Conservation (phyloP, 2,329 filamentous ascomycete species). For the Orbilia ellipsospora region DNA sequence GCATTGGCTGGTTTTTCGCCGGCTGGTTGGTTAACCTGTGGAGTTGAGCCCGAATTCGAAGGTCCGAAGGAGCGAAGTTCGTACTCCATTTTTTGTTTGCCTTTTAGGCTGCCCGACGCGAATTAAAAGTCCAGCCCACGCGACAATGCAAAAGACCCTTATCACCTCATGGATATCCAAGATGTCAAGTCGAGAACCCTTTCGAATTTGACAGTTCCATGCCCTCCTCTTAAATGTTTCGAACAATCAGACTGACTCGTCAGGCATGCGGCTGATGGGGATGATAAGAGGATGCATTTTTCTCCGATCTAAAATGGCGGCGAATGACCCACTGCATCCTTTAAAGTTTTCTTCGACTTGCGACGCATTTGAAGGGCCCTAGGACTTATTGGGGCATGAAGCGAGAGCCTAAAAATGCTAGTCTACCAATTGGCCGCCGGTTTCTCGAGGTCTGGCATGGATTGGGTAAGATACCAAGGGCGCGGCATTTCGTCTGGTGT, state of each 20-base stretch:
- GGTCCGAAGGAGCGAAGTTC: slow-evolving; percentile 26
- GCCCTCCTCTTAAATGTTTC: neutral
- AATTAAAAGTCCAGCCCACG: neutral
- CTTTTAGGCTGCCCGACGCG: slow-evolving; percentile 1
- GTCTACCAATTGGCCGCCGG: slow-evolving; percentile 3
- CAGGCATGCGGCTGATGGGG: slow-evolving; percentile 1
- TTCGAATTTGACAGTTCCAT: neutral
- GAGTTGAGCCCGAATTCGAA: slow-evolving; percentile 2
- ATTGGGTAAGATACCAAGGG: neutral
- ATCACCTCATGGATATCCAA: neutral
- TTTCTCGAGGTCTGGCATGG: neutral
- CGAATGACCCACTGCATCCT: neutral
- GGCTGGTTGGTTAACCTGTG: neutral
- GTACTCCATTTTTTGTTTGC: slow-evolving; percentile 33
- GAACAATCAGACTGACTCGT: neutral
- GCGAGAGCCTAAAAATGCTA: neutral
- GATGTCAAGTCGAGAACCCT: neutral
- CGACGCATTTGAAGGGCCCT: neutral
- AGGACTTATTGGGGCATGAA: slow-evolving; percentile 9
- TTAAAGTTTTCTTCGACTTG: slow-evolving; percentile 2
- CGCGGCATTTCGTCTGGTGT: neutral
- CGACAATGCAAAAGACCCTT: neutral
- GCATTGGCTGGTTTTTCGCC: slow-evolving; percentile 30
- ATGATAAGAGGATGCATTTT: neutral
- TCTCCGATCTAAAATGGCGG: neutral